Percentiles rank a stretch among this genome's conserved stretches.
phyloP scores from a whole-genome alignment of 495 filamentous ascomycete genomes.

The Neurospora sp. region DNA sequence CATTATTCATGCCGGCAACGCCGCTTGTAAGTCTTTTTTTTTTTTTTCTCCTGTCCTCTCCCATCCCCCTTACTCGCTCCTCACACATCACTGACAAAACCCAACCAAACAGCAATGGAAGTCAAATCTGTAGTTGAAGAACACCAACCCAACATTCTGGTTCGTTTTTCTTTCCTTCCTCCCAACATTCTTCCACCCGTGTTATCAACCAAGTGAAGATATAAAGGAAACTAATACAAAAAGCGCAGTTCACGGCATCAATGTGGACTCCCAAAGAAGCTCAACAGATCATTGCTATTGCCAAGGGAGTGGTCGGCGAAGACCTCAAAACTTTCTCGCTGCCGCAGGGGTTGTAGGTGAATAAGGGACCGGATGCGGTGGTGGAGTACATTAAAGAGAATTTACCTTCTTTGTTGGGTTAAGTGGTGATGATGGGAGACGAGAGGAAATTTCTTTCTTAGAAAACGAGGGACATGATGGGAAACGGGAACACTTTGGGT shows the following conservation, averaged over 20 bases:
- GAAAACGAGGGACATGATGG: no score
- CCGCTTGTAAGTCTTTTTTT: conserved; percentile 34
- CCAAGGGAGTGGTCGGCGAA: conserved; percentile 27
- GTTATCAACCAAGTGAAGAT: no score
- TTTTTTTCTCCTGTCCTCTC: no score
- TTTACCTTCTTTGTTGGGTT: conserved; percentile 40
- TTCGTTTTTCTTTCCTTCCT: background rate
- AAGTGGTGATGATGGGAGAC: background rate
- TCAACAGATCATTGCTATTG: conserved; percentile 43
- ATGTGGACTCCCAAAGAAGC: conserved; percentile 58
- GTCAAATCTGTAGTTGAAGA: conserved; percentile 14
- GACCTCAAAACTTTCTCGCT: conserved; percentile 50
- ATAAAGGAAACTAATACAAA: conserved; percentile 37
- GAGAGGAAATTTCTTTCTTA: no score
- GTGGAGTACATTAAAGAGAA: conserved; percentile 55
- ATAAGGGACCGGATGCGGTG: conserved; percentile 54
- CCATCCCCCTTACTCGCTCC: no score
- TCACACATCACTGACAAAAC: background rate
- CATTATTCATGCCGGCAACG: conserved; percentile 50
- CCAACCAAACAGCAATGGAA: conserved; percentile 11
- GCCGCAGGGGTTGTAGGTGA: conserved; percentile 53
- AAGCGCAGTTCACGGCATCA: conserved; percentile 50
- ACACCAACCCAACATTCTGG: conserved; percentile 15
- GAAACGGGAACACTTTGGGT: no score
- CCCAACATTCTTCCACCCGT: background rate